Percentiles rank a stretch among this genome's conserved stretches.
Conservation (phyloP, 768 basidiomycete species). For the Melanogaster broomeanus region DNA sequence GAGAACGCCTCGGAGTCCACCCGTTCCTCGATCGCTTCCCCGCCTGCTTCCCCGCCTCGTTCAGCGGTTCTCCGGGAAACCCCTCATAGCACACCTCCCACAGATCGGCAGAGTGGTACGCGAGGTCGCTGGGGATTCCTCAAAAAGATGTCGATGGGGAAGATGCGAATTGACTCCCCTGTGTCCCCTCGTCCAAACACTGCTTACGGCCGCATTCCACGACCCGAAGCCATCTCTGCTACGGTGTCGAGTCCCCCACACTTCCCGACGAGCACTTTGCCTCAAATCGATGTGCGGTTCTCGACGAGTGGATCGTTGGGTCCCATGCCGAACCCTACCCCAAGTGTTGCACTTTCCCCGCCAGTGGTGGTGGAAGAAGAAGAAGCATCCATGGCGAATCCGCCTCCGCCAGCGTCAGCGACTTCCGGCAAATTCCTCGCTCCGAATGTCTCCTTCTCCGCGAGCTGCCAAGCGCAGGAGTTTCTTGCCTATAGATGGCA, state of each 20-base stretch:
- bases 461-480: constrained; percentile 76
- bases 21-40: constrained; percentile 27
- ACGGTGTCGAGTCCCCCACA: constrained; percentile 24
- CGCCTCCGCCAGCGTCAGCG: constrained; percentile 4
- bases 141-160: constrained; percentile 98
- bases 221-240: constrained; percentile 17
- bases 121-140: constrained; percentile 90
- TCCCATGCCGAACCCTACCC: constrained; percentile 40
- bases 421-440: constrained; percentile 36
- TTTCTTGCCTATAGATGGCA: constrained; percentile 83
- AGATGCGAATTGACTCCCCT: constrained; percentile 71
- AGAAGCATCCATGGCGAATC: constrained; percentile 1
- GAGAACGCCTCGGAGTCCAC: constrained; percentile 15
- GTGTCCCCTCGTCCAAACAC: constrained; percentile 38
- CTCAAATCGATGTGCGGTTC: constrained; percentile 70
- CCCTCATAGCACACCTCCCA: constrained; percentile 14
- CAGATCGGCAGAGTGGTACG: constrained; percentile 24
- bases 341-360: constrained; percentile 29
- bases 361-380: constrained; percentile 25
- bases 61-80: constrained; percentile 9
- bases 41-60: constrained; percentile 31
- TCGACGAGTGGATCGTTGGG: constrained; percentile 70
- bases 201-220: constrained; percentile 23
- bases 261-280: constrained; percentile 44
- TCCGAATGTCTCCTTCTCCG: constrained; percentile 43